Evolutionary conservation across 257 asterid species (phyloP).

Genomic region (Fraxinus cuspidata): DNA sequence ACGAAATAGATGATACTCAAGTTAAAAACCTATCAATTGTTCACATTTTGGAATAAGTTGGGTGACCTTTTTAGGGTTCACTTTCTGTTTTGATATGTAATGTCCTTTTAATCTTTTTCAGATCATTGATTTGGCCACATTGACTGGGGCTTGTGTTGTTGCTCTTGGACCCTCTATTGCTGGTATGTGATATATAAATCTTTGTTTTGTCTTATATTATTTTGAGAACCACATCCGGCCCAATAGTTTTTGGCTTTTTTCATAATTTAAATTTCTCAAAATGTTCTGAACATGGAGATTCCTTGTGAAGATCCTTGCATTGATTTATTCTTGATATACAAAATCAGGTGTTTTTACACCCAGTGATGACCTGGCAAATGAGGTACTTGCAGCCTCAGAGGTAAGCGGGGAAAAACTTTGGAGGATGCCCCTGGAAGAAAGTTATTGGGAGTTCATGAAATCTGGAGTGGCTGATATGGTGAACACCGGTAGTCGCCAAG

Average conservation of each 20-base stretch:
- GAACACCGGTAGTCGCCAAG: constrained; percentile 90
- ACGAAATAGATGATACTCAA: background rate
- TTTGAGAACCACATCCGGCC: background rate
- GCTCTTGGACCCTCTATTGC: constrained; percentile 98
- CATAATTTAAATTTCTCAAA: background rate
- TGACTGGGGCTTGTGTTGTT: constrained; percentile 85
- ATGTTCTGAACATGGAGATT: background rate
- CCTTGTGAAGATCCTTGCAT: background rate
- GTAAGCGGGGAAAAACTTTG: constrained; percentile 84
- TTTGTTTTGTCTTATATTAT: background rate
- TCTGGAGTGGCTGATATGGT: constrained; percentile 99
- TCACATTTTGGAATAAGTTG: background rate
- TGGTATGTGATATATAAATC: constrained; percentile 42
- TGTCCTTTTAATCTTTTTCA: constrained; percentile 32
- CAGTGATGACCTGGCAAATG: constrained; percentile 80
- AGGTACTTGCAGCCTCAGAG: constrained; percentile 81
- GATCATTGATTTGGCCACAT: constrained; percentile 91
- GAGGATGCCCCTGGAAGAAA: constrained; percentile 96
- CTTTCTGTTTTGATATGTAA: constrained; percentile 19
- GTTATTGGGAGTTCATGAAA: constrained; percentile 95
- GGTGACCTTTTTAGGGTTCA: background rate
- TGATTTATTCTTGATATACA: background rate
- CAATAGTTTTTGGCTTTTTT: background rate
- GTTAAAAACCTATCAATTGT: background rate
- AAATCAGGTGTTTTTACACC: constrained; percentile 85